phyloP scores from a whole-genome alignment of 306 rosid genomes.

The Cercis canadensis region DNA sequence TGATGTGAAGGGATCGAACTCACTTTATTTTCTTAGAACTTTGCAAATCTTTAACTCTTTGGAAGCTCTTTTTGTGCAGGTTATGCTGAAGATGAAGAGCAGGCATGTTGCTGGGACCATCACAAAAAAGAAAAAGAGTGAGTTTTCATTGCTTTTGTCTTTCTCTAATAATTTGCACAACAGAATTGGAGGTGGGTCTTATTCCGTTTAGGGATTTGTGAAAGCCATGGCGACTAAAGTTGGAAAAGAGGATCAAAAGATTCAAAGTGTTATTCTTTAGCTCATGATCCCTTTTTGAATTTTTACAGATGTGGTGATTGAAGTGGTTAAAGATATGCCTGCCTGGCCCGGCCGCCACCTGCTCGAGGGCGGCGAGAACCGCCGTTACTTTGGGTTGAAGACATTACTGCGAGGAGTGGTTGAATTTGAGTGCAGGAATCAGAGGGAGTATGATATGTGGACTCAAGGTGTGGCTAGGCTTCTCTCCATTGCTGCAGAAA shows the following conservation, averaged over 20 bases:
- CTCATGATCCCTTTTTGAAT: slow-evolving; percentile 31
- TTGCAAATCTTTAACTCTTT: slow-evolving; percentile 41
- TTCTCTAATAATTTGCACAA: slow-evolving; percentile 54
- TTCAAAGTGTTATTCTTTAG: slow-evolving; percentile 47
- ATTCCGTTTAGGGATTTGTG: slow-evolving; percentile 80
- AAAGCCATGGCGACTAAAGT: slow-evolving; percentile 59
- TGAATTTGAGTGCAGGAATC: slow-evolving; percentile 84
- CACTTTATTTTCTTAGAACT: slow-evolving; percentile 43
- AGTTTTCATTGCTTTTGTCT: slow-evolving; percentile 67
- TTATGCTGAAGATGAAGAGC: slow-evolving; percentile 98
- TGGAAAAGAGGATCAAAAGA: slow-evolving; percentile 24
- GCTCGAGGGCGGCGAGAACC: slow-evolving; percentile 80
- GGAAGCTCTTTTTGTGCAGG: slow-evolving; percentile 71
- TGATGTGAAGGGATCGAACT: slow-evolving; percentile 46
- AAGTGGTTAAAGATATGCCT: slow-evolving; percentile 79
- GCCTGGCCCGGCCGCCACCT: slow-evolving; percentile 98
- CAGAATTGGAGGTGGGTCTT: slow-evolving; percentile 84
- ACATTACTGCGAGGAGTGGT: slow-evolving; percentile 75
- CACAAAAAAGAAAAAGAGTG: slow-evolving; percentile 99
- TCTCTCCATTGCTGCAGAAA: slow-evolving; percentile 69
- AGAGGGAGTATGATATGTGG: slow-evolving; percentile 89
- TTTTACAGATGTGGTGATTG: slow-evolving; percentile 74
- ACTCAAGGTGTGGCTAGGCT: slow-evolving; percentile 90
- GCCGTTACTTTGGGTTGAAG: slow-evolving; percentile 90
- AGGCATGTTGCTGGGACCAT: slow-evolving; percentile 99